Conservation (phyloP, 176 grass and related monocot genomes). For the Oryza longistaminata region DNA sequence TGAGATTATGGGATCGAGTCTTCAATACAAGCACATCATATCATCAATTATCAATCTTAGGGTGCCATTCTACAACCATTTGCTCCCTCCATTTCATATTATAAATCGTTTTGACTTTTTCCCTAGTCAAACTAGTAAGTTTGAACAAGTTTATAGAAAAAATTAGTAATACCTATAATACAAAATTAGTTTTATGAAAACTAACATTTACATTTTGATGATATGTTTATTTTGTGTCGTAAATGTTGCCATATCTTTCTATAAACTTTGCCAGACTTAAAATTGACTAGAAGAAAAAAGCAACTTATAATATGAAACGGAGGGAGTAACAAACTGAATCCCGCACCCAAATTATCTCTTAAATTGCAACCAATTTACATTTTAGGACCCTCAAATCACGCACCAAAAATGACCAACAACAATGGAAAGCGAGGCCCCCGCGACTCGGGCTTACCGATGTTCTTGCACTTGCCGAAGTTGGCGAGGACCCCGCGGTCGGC, state of each 20-base stretch:
- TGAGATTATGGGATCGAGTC: neutral
- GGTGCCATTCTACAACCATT: neutral
- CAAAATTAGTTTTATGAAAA: no score
- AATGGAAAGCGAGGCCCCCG: neutral
- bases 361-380: neutral
- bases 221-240: no score
- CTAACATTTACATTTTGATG: no score
- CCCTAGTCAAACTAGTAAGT: no score
- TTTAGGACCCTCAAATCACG: neutral
- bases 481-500: conserved; percentile 58
- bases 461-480: conserved; percentile 76
- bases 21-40: neutral
- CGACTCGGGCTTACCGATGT: conserved; percentile 53
- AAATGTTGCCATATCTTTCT: no score
- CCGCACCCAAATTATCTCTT: neutral
- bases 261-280: no score
- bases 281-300: no score
- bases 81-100: no score
- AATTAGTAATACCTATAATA: no score
- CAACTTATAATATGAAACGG: no score
- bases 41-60: neutral
- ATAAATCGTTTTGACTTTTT: no score
- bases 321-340: neutral
- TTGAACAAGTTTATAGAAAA: no score
- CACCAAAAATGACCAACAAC: neutral